phyloP scores from a whole-genome alignment of 2,329 filamentous ascomycete species.

The Fusarium albidum region DNA sequence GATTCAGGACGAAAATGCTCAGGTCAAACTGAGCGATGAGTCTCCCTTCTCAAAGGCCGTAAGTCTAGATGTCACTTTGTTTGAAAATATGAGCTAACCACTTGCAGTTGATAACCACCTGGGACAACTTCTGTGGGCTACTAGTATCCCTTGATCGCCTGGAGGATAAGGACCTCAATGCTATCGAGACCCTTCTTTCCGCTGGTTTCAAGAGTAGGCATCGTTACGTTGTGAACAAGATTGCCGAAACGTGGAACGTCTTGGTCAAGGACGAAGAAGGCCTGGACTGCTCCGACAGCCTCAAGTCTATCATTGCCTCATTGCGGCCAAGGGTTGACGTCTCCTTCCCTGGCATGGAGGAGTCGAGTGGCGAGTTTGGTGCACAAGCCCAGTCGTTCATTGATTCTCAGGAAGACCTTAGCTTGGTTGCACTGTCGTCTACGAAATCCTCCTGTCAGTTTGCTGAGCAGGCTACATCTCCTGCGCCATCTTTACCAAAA shows the following conservation, averaged over 20 bases:
- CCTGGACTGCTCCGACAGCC: constrained; percentile 69
- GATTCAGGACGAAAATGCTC: constrained; percentile 65
- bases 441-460: constrained; percentile 41
- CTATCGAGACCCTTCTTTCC: constrained; percentile 63
- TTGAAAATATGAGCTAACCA: constrained; percentile 36
- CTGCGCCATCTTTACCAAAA: constrained; percentile 25
- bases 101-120: constrained; percentile 56
- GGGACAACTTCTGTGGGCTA: constrained; percentile 57
- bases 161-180: constrained; percentile 55
- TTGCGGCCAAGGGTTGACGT: constrained; percentile 63
- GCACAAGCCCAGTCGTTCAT: constrained; percentile 53
- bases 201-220: constrained; percentile 68
- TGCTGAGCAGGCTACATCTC: constrained; percentile 21
- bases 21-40: constrained; percentile 52
- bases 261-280: constrained; percentile 68
- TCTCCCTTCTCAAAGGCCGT: constrained; percentile 54
- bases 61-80: constrained; percentile 38
- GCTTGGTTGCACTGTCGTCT: constrained; percentile 43
- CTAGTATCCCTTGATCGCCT: constrained; percentile 47
- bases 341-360: constrained; percentile 53
- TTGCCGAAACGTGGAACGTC: constrained; percentile 70
- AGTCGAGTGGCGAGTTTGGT: constrained; percentile 48
- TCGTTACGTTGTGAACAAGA: constrained; percentile 59
- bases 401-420: constrained; percentile 59
- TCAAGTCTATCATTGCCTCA: constrained; percentile 69